Evolutionary conservation across 345 rosid species (phyloP).

Genomic region (Ceriops zippeliana): DNA sequence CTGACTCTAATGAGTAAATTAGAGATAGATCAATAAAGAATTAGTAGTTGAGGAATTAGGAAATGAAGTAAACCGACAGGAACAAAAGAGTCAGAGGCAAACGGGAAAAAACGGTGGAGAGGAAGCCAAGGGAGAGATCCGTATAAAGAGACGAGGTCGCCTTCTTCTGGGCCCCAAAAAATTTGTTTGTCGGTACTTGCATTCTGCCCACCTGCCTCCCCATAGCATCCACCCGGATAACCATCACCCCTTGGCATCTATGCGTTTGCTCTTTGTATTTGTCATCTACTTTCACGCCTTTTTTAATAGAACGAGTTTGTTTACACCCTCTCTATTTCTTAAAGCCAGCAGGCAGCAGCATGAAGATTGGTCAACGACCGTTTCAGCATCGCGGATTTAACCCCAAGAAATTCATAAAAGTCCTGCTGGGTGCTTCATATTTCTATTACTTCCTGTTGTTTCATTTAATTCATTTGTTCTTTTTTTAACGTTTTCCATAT

Average conservation of each 20-base stretch:
- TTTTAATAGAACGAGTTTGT: too few species aligned
- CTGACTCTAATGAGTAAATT: neutral
- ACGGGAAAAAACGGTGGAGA: slow-evolving; percentile 24
- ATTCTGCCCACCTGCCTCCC: slow-evolving; percentile 26
- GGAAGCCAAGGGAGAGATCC: slow-evolving; percentile 47
- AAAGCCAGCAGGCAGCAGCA: too few species aligned
- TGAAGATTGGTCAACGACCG: too few species aligned
- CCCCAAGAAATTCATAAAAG: too few species aligned
- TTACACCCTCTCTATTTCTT: too few species aligned
- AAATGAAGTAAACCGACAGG: slow-evolving; percentile 14
- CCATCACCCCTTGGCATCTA: slow-evolving; percentile 16
- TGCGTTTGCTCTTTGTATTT: slow-evolving; percentile 32
- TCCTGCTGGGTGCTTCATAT: too few species aligned
- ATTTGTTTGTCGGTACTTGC: neutral
- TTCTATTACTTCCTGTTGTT: too few species aligned
- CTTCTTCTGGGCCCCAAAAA: slow-evolving; percentile 27
- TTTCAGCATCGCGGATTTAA: too few species aligned
- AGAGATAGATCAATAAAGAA: too few species aligned
- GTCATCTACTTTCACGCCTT: neutral
- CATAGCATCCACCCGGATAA: slow-evolving; percentile 15
- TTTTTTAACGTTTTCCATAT: too few species aligned
- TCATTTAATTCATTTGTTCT: too few species aligned
- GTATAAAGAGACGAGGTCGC: slow-evolving; percentile 47
- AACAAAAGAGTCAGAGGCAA: slow-evolving; percentile 20
- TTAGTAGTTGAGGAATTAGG: slow-evolving; percentile 11